Evolutionary conservation across 768 basidiomycete species (phyloP).

Genomic region (Ramaria rubella): DNA sequence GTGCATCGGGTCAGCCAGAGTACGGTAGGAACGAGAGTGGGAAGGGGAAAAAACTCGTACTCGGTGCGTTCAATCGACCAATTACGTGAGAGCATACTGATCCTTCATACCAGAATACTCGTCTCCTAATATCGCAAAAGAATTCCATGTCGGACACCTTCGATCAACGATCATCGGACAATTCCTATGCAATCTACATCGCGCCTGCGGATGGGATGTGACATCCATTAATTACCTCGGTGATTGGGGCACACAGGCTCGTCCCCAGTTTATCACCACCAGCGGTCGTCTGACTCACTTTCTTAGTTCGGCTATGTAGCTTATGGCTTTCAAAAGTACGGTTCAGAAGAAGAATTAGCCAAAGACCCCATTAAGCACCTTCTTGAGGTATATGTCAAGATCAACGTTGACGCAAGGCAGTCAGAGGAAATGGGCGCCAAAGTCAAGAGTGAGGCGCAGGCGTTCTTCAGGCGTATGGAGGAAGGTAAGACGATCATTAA

Average conservation of each 20-base stretch:
- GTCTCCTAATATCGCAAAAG: slow-evolving; percentile 95
- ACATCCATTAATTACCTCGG: slow-evolving; percentile 89
- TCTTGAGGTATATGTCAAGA: slow-evolving; percentile 90
- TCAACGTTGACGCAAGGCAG: slow-evolving; percentile 67
- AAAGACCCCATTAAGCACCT: slow-evolving; percentile 92
- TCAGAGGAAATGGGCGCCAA: slow-evolving; percentile 51
- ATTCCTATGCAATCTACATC: slow-evolving; percentile 86
- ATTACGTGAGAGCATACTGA: background rate
- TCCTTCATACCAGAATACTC: slow-evolving; percentile 62
- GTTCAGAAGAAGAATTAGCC: slow-evolving; percentile 74
- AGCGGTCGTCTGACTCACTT: background rate
- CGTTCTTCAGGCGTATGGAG: slow-evolving; percentile 93
- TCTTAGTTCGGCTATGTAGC: slow-evolving; percentile 79
- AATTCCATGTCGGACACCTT: slow-evolving; percentile 95
- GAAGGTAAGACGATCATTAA: slow-evolving; percentile 40
- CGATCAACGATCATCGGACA: slow-evolving; percentile 99
- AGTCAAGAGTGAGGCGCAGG: slow-evolving; percentile 70
- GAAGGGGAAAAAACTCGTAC: slow-evolving; percentile 72
- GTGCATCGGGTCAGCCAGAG: slow-evolving; percentile 50
- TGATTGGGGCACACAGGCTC: slow-evolving; percentile 96
- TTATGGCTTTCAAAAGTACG: slow-evolving; percentile 87
- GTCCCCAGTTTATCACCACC: slow-evolving; percentile 15
- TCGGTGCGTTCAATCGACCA: slow-evolving; percentile 27
- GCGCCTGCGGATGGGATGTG: slow-evolving; percentile 91
- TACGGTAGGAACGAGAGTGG: slow-evolving; percentile 81